A percentile compares a stretch with the other conserved stretches of the same genome.
Evolutionary conservation across 306 rosid genomes (phyloP).

Genomic region (Crataegus laevigata): DNA sequence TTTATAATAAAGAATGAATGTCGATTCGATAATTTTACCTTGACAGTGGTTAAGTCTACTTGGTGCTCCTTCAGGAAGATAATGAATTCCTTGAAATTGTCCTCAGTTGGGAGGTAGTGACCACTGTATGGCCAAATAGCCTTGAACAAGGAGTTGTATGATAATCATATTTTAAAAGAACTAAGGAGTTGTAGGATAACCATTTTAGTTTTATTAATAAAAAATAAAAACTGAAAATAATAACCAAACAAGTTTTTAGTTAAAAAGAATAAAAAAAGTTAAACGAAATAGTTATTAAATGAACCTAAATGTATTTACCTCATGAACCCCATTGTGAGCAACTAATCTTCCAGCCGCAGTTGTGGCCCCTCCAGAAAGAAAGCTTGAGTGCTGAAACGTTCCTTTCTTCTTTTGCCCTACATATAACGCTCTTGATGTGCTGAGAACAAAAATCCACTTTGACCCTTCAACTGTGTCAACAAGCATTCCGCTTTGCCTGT

Average conservation of each 20-base stretch:
- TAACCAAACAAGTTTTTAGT: no score
- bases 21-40: slow-evolving; percentile 2
- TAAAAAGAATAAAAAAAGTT: no score
- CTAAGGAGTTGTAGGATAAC: no score
- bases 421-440: slow-evolving; percentile 41
- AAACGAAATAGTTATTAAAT: no score
- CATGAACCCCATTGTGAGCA: slow-evolving; percentile 28
- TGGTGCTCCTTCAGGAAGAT: slow-evolving; percentile 34
- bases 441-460: slow-evolving; percentile 53
- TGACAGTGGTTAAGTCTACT: slow-evolving; percentile 35
- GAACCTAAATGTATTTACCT: slow-evolving; percentile 5
- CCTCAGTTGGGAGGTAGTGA: slow-evolving; percentile 47
- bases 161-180: no score
- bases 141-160: not conserved
- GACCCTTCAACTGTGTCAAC: slow-evolving; percentile 33
- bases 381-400: slow-evolving; percentile 44
- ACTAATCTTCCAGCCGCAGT: slow-evolving; percentile 46
- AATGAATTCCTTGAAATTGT: slow-evolving; percentile 39
- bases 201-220: no score
- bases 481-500: slow-evolving; percentile 21
- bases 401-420: slow-evolving; percentile 50
- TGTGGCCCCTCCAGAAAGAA: slow-evolving; percentile 41
- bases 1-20: not conserved
- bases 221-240: no score
- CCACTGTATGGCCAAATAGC: slow-evolving; percentile 56